phyloP scores from a whole-genome alignment of 495 filamentous ascomycete genomes.

The Beverwykella pulmonaria region DNA sequence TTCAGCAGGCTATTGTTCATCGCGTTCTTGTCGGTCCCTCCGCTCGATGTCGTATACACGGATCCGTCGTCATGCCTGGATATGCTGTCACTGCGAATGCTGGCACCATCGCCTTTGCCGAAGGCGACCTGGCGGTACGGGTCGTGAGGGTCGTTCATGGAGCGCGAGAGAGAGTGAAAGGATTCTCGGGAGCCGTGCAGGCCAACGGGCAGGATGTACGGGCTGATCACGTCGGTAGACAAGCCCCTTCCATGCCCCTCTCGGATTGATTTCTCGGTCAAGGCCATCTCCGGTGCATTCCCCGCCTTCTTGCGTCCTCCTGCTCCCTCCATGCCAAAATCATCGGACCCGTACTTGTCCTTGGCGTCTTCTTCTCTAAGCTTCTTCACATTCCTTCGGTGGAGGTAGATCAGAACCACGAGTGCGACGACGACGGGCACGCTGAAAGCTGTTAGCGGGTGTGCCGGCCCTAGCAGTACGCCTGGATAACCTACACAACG shows the following conservation, averaged over 20 bases:
- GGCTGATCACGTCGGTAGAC: constrained; percentile 79
- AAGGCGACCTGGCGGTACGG: constrained; percentile 78
- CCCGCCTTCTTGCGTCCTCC: constrained; percentile 56
- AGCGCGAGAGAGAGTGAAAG: constrained; percentile 77
- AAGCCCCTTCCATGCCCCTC: constrained; percentile 65
- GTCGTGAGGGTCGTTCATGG: constrained; percentile 70
- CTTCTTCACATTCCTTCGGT: constrained; percentile 73
- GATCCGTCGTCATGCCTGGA: constrained; percentile 63
- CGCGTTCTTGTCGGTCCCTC: constrained; percentile 57
- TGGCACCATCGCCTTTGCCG: constrained; percentile 55
- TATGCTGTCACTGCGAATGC: constrained; percentile 25
- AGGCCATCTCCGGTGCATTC: constrained; percentile 47
- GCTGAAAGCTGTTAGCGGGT: constrained; percentile 51
- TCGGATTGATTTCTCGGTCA: constrained; percentile 53
- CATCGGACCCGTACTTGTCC: constrained; percentile 88
- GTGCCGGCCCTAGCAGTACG: not conserved
- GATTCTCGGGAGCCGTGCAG: constrained; percentile 81
- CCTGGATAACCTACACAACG: constrained; percentile 72
- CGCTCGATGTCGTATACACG: constrained; percentile 60
- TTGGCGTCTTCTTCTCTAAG: constrained; percentile 76
- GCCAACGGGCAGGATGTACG: constrained; percentile 86
- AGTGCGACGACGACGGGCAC: constrained; percentile 74
- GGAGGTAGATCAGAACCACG: constrained; percentile 71
- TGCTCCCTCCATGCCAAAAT: constrained; percentile 72
- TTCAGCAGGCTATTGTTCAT: constrained; percentile 63